phyloP scores from a whole-genome alignment of 345 rosid species.

The Populus deltoides region DNA sequence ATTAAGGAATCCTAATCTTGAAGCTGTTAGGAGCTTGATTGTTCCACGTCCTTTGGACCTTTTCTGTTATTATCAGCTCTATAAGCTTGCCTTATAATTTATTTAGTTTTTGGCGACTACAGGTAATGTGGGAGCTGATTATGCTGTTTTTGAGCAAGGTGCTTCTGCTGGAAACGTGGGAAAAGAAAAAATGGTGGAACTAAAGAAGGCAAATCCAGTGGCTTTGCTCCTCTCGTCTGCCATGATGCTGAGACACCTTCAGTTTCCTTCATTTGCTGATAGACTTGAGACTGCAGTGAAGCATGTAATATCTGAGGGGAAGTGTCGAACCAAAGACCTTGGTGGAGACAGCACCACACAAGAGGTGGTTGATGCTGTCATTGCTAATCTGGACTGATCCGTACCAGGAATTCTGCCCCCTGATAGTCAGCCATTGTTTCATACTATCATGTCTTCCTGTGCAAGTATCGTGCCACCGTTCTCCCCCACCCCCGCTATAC shows the following conservation, averaged over 20 bases:
- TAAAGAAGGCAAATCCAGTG: constrained; percentile 88
- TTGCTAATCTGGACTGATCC: constrained; percentile 14
- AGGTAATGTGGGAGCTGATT: constrained; percentile 94
- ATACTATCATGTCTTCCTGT: not conserved
- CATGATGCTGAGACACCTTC: constrained; percentile 98
- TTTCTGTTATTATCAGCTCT: not conserved
- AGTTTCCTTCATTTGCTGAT: constrained; percentile 89
- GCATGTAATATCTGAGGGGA: constrained; percentile 62
- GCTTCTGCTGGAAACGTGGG: constrained; percentile 98
- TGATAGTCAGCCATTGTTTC: not conserved
- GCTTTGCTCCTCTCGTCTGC: constrained; percentile 93
- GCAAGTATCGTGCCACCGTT: not conserved
- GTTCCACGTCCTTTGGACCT: not conserved
- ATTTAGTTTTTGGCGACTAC: constrained; percentile 9
- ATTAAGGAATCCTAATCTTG: not conserved
- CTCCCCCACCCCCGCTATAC: not conserved
- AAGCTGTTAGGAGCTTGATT: not conserved
- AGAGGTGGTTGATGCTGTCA: constrained; percentile 78
- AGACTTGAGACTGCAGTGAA: constrained; percentile 83
- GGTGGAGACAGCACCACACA: constrained; percentile 75
- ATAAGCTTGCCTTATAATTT: not conserved
- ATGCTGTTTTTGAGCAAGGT: constrained; percentile 94
- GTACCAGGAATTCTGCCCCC: not conserved
- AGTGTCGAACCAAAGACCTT: constrained; percentile 72
- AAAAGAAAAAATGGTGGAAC: constrained; percentile 49